Evolutionary conservation across 768 basidiomycete species (phyloP).

Genomic region (Dendrothele bispora): DNA sequence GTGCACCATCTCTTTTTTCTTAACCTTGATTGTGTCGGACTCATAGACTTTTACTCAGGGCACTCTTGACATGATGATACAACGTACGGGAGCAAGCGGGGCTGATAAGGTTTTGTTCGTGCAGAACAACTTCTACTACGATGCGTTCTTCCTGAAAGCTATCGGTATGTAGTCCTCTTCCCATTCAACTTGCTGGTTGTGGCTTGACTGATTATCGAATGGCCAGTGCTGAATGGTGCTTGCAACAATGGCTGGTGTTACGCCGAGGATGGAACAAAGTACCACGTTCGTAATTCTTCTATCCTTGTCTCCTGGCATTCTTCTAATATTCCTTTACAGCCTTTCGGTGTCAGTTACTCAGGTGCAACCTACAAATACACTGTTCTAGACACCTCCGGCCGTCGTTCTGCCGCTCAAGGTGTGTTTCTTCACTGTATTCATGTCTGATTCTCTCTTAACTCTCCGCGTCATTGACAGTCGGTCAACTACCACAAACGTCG

Average conservation of each 20-base stretch:
- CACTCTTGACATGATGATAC: constrained; percentile 86
- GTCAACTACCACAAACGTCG: constrained; percentile 89
- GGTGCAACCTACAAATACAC: constrained; percentile 98
- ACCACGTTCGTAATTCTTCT: constrained; percentile 58
- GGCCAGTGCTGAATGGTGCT: constrained; percentile 85
- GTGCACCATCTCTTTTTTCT: constrained; percentile 27
- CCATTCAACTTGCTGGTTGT: not conserved
- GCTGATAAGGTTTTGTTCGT: constrained; percentile 77
- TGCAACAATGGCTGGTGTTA: constrained; percentile 84
- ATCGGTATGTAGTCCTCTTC: constrained; percentile 59
- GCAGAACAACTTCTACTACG: constrained; percentile 97
- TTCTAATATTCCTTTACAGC: constrained; percentile 44
- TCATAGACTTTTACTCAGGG: constrained; percentile 50
- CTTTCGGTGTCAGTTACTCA: constrained; percentile 91
- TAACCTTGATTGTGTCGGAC: not conserved
- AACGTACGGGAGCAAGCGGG: constrained; percentile 70
- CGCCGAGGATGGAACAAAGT: constrained; percentile 57
- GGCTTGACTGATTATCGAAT: not conserved
- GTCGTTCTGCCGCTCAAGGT: constrained; percentile 90
- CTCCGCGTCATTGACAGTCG: constrained; percentile 63
- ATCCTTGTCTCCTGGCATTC: not conserved
- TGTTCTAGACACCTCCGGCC: constrained; percentile 87
- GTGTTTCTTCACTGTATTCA: constrained; percentile 16
- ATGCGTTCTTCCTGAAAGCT: constrained; percentile 98
- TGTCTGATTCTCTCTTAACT: not conserved